Evolutionary conservation across 371 early-diverging fungal genomes (phyloP).

Genomic region (Circinella minor): DNA sequence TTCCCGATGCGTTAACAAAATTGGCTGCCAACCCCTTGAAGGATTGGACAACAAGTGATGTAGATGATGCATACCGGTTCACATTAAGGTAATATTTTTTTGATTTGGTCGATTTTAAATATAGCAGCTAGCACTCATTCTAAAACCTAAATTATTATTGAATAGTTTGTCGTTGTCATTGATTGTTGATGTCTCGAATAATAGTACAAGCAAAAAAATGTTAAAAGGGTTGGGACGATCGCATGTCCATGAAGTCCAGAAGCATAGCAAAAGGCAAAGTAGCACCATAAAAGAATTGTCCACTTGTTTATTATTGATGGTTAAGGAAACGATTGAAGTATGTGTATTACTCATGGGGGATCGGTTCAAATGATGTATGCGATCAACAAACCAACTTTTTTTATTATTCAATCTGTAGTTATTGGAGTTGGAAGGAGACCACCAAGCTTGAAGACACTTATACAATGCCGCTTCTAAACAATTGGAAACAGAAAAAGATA

Average conservation of each 20-base stretch:
- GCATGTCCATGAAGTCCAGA: neutral
- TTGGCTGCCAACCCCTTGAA: neutral
- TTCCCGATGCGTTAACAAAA: constrained; percentile 4
- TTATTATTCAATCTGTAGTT: neutral
- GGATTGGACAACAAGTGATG: constrained; percentile 1
- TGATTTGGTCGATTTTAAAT: neutral
- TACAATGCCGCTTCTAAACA: neutral
- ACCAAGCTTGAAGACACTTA: constrained; percentile 5
- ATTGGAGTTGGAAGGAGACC: neutral
- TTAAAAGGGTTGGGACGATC: neutral
- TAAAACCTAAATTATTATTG: constrained; percentile 3
- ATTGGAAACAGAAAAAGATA: neutral
- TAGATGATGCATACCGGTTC: neutral
- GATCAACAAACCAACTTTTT: constrained; percentile 2
- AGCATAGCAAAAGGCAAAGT: neutral
- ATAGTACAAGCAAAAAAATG: constrained; percentile 4
- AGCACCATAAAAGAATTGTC: neutral
- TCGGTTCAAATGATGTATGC: neutral
- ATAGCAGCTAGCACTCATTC: neutral
- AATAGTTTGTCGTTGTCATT: constrained; percentile 2
- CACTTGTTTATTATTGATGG: neutral
- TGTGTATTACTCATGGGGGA: neutral
- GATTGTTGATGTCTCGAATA: neutral
- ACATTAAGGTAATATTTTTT: constrained; percentile 4
- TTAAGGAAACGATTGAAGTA: constrained; percentile 6